Conservation (phyloP, 345 rosid species). For the Diplotaxis tenuifolia region DNA sequence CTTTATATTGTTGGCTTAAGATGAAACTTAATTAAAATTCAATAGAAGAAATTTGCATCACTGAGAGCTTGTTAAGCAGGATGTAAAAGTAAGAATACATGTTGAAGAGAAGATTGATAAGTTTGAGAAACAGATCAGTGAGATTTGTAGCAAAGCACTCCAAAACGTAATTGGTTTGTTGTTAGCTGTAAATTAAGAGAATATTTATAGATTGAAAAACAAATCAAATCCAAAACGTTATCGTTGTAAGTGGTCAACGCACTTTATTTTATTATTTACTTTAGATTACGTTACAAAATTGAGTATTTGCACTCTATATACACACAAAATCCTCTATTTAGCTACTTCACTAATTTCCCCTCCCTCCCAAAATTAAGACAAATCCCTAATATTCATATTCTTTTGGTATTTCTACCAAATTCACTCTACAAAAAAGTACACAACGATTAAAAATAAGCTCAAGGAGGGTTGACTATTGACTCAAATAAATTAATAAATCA, state of each 20-base stretch:
- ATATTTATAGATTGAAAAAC: neutral
- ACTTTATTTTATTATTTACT: neutral
- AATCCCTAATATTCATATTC: too few species aligned
- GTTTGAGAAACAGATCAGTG: too few species aligned
- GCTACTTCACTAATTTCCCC: too few species aligned
- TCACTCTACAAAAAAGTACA: too few species aligned
- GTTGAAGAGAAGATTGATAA: too few species aligned
- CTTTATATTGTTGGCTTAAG: neutral
- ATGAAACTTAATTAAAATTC: neutral
- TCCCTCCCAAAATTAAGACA: too few species aligned
- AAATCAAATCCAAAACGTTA: neutral
- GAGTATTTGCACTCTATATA: too few species aligned
- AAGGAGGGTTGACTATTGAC: neutral
- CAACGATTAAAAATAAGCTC: neutral
- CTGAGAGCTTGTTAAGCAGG: neutral
- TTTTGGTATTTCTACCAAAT: too few species aligned
- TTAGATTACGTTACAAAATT: neutral
- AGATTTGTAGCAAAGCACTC: too few species aligned
- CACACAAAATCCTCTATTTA: too few species aligned
- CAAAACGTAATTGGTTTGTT: neutral
- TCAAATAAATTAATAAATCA: neutral
- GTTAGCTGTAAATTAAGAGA: neutral
- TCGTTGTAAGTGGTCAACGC: neutral
- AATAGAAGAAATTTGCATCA: neutral
- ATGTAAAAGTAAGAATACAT: neutral